Base-by-base conservation (phyloP, 2,329 filamentous ascomycete genomes). In the Fusarium sulawesiense region DNA sequence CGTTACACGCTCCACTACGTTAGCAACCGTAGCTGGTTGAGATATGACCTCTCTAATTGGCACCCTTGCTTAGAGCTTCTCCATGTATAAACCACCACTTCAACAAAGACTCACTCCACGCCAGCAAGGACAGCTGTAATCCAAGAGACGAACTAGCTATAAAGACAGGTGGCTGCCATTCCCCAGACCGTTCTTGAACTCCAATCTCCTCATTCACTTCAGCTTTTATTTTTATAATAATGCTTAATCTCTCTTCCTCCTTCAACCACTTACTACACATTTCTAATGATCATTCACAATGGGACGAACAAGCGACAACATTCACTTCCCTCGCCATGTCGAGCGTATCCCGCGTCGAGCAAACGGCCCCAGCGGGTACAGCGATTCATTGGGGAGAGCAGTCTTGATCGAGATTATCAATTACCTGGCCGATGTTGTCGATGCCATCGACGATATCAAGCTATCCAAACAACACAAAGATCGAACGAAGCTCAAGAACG, bases 351-450 rank as follows among this genome's bases (percentile, higher is more conserved):
- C 66, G 9, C 62, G 57, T 23, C 66, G 67, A 27, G n/a, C 50
- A 23, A 50, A 70, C n/a, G 67, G 62, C 4, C 20, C 34, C 40
- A 64, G 53, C 42, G 67, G 67, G 23, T 70, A 70, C 14, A 53
- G 59, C 25, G 67, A 70, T 34, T 37, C 57, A 18, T 23, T 70
- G 14, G 67, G 67, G 18, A 66, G 67, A 55, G 67, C 67, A n/a
- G 67, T 70, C 4, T 34, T 70, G 45, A 70, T 70, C 30, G 66
- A 64, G 16, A 70, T 70, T 46, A 44, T 70, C 66, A 70, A 70
- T 40, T 70, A 68, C 37, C 63, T 70, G 3, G 67, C 67, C 41
- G 66, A 70, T 42, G 66, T 70, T 6, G 67, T 59, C 37, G 67
- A 70, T 27, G 57, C 66, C 11, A 49, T 68, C 23, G 67, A 70